Evolutionary conservation across 495 filamentous ascomycete species (phyloP).

Genomic region (Aspergillus cristatus): DNA sequence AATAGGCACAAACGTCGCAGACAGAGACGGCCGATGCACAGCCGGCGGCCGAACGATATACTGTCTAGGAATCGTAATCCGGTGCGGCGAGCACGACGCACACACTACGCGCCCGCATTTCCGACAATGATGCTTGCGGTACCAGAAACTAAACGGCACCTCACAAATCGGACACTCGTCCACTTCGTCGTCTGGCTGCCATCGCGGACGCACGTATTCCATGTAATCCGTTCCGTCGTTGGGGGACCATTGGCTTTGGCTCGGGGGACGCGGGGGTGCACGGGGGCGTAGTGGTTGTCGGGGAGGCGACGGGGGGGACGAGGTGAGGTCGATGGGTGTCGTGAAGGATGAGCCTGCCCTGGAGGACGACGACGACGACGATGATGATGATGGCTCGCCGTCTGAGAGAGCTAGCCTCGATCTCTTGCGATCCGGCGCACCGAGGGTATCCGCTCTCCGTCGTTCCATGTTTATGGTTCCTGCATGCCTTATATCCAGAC

Average conservation of each 20-base stretch:
- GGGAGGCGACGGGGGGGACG: slow-evolving; percentile 21
- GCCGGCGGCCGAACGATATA: slow-evolving; percentile 83
- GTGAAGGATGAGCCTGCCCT: slow-evolving; percentile 18
- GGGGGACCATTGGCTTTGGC: slow-evolving; percentile 8
- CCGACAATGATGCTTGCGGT: slow-evolving; percentile 88
- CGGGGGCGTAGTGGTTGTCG: no score
- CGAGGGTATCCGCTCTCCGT: slow-evolving; percentile 14
- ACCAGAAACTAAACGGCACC: slow-evolving; percentile 72
- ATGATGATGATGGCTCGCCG: no score
- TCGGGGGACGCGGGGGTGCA: slow-evolving; percentile 4
- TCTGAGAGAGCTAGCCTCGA: no score
- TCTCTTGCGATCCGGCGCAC: slow-evolving; percentile 29
- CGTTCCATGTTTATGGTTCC: no score
- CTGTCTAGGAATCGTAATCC: slow-evolving; percentile 87
- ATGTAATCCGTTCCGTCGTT: slow-evolving; percentile 6
- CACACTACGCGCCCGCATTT: slow-evolving; percentile 97
- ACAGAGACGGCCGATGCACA: slow-evolving; percentile 14
- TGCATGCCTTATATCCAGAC: no score
- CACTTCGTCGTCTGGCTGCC: slow-evolving; percentile 81
- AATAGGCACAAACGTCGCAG: no score
- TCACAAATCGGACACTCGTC: slow-evolving; percentile 73
- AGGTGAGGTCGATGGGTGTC: slow-evolving; percentile 30
- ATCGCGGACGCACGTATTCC: slow-evolving; percentile 50
- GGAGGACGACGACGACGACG: no score
- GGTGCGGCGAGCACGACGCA: slow-evolving; percentile 81